Base-by-base conservation (phyloP, 129 eudicot genomes). In the Dittrichia graveolens region DNA sequence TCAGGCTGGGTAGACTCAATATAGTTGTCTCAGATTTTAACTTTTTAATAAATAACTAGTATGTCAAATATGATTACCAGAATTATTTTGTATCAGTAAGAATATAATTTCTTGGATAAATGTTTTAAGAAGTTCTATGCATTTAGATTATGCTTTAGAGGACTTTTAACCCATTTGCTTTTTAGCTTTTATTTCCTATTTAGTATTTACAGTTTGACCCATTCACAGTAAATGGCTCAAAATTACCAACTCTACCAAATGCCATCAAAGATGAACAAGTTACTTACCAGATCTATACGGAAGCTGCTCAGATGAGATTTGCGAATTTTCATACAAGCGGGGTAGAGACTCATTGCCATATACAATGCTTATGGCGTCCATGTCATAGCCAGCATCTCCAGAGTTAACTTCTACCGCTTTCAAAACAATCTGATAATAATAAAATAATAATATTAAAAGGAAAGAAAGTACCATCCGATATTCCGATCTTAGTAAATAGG, bases 301-400 rank as follows among this genome's bases (percentile, higher is more conserved):
- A 65, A 87, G 85, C 78, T 92, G 98, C 65, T 92, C 98, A 5
- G 87, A 76, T 18, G 98, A 89, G 61, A 92, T 82, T 42, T 86
- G 84, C 65, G 98, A 87, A 85, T 87, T 89, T 70, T 92, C 98
- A 75, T 92, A 92, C 54, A 92, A 65, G 68, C 86, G 96, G 5
- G 98, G 96, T 14, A 92, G 85, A 74, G 98, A 85, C 65, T 92
- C 96, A 8, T 89, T 95, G 13, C 98, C 96, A 55, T 89, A 92
- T 38, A 87, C 83, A 68, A 89, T 82, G 34, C 74, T 92, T 55
- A 89, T 61, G 34, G 86, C 86, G 71, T 89, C 96, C 90, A 88
- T 83, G 59, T 61, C 67, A 39, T 60, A 35, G 65, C 65, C 19
- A 60, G 39, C 31, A 24, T 24, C 31, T 24, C 86, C 82, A 11